Percentiles rank a stretch among this genome's conserved stretches.
phyloP scores from a whole-genome alignment of 192 early-diverging fungal species.

The Coemansia furcata region DNA sequence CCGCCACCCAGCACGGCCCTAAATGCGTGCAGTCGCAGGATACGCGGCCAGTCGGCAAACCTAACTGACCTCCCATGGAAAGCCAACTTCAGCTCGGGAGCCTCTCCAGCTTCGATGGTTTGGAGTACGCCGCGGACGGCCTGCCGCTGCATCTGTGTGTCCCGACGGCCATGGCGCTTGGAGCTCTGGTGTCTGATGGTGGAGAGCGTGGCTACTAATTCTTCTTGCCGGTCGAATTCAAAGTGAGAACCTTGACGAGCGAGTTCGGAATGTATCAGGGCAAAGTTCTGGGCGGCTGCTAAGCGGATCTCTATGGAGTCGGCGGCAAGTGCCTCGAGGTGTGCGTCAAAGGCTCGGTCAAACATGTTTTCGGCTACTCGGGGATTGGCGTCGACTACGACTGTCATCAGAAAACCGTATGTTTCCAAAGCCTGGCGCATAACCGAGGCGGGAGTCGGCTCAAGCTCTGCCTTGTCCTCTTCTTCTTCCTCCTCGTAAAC shows the following conservation, averaged over 20 bases:
- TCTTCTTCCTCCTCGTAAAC: not conserved
- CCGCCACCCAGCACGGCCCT: constrained; percentile 36
- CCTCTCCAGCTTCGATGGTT: constrained; percentile 57
- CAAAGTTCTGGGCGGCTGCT: constrained; percentile 72
- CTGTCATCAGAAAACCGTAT: constrained; percentile 34
- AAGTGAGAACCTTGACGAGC: constrained; percentile 3
- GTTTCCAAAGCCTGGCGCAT: constrained; percentile 33
- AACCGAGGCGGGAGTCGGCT: not conserved
- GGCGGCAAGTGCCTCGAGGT: constrained; percentile 58
- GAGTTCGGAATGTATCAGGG: constrained; percentile 64
- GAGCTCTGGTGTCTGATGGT: constrained; percentile 59
- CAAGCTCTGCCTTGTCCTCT: not conserved
- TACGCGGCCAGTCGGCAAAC: constrained; percentile 60
- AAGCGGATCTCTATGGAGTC: constrained; percentile 62
- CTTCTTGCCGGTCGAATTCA: constrained; percentile 60
- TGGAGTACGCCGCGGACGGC: constrained; percentile 65
- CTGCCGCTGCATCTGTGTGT: constrained; percentile 56
- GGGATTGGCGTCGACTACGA: constrained; percentile 15
- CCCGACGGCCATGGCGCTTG: constrained; percentile 58
- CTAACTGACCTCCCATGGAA: constrained; percentile 48
- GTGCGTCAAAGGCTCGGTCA: constrained; percentile 24
- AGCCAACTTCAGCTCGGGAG: constrained; percentile 56
- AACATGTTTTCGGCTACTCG: constrained; percentile 33
- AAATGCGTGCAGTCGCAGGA: constrained; percentile 41
- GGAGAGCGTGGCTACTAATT: constrained; percentile 56